Evolutionary conservation across 2,329 filamentous ascomycete genomes (phyloP), one percentile per base, ranked within the genome.

Genomic region (Dendrostoma leiphaemia): DNA sequence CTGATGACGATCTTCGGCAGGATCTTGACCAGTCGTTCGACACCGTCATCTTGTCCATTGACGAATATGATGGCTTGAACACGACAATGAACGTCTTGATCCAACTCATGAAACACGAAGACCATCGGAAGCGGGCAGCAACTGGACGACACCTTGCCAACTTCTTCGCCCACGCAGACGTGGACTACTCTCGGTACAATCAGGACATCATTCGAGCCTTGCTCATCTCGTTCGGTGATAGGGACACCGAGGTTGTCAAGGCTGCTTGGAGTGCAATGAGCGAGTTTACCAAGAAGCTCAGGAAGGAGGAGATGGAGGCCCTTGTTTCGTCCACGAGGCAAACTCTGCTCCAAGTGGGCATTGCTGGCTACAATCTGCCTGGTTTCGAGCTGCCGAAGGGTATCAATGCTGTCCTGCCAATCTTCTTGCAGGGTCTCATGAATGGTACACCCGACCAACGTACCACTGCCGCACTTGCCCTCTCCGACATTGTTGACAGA

Each of bases 231-330:
- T 99, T 99, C 66, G 91, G 94, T 65, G 94, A 99, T 64, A 73
- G 83, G 50, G 94, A 97, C 65, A 72, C 74, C 58, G 85, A 87
- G 21, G 93, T 97, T 4, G 88, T 97, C 65, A 95, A 95, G 75
- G 83, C 90, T 41, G 85, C 93, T 21, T 97, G 92, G 92, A 80
- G 84, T 51, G 93, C 92, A 6, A 81, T 99, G 56, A 91, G 77
- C 63, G 89, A 90, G 54, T 88, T 99, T 63, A 97, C 92, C 43
- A 92, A 92, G 69, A 88, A 85, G 63, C 81, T 99, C 58, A 88
- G 87, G 67, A 99, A 99, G 71, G 95, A 99, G 68, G 93, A 97
- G 72, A 97, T 99, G 94, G 95, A 99, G 67, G 85, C 88, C 1
- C 80, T 99, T 43, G 91, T 96, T 17, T 77, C 84, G 51, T 94